A percentile compares a stretch with the other conserved stretches of the same genome.
These are phyloP conservation scores for Dryas integrifolia DNA, from an alignment of 331 rosid genomes.

Conservation along the genomic window DNA sequence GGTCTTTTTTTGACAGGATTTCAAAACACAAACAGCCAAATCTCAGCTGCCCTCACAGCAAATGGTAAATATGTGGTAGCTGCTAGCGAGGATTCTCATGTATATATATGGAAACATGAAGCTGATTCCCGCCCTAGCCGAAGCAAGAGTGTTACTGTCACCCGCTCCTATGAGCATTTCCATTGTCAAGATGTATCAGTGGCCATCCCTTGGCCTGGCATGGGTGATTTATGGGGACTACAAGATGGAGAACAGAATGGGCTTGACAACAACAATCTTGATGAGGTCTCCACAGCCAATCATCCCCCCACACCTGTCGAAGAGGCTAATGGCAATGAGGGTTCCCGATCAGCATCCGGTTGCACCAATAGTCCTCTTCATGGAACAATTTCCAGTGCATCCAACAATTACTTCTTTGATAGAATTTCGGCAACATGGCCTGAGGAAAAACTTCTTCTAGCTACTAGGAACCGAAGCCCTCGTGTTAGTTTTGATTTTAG, in stretches of 20 bases:
- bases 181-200: conserved; percentile 87
- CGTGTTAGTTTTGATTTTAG: conserved; percentile 61
- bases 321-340: conserved; percentile 48
- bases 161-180: conserved; percentile 77
- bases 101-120: conserved; percentile 93
- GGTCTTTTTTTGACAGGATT: conserved; percentile 62
- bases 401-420: conserved; percentile 84
- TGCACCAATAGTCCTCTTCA: conserved; percentile 67
- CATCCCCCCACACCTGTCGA: conserved; percentile 98
- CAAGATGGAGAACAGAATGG: conserved; percentile 54
- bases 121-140: conserved; percentile 82
- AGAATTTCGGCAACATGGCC: conserved; percentile 96
- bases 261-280: conserved; percentile 40
- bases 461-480: conserved; percentile 72
- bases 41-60: conserved; percentile 76
- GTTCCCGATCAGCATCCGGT: conserved; percentile 49
- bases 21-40: conserved; percentile 77
- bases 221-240: conserved; percentile 64
- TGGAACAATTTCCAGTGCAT: conserved; percentile 77
- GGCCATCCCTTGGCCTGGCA: conserved; percentile 94
- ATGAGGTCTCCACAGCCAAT: conserved; percentile 62
- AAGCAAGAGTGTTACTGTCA: conserved; percentile 66
- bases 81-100: conserved; percentile 94
- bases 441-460: conserved; percentile 68
- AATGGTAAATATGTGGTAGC: conserved; percentile 79